Conservation (phyloP, 202 grass and related monocot species). For the Setaria italica region DNA sequence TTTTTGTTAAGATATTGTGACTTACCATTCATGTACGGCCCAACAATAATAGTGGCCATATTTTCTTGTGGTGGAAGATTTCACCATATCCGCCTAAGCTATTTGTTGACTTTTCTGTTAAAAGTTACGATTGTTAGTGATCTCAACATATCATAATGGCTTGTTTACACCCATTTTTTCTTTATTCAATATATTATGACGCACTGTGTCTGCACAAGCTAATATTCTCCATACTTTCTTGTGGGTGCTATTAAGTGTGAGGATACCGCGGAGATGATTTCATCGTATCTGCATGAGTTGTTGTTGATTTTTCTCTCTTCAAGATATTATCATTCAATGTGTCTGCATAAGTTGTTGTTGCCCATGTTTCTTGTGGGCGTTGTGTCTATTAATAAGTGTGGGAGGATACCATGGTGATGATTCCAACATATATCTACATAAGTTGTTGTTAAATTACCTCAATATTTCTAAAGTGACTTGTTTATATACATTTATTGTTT, state of each 20-base stretch:
- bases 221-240: background rate
- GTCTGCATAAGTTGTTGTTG: too few relatives aligned
- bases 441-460: too few relatives aligned
- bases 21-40: background rate
- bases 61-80: background rate
- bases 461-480: too few relatives aligned
- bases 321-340: background rate
- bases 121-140: background rate
- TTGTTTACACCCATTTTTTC: background rate
- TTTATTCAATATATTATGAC: background rate
- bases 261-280: background rate
- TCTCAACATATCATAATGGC: background rate
- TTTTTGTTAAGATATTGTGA: background rate
- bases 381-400: too few relatives aligned
- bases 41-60: background rate
- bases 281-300: background rate
- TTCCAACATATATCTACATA: too few relatives aligned
- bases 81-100: background rate
- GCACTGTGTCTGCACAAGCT: background rate
- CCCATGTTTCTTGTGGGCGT: too few relatives aligned
- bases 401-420: too few relatives aligned
- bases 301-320: background rate
- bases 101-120: background rate
- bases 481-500: too few relatives aligned
- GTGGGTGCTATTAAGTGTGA: too few relatives aligned